Percentiles rank a stretch among this genome's conserved stretches.
phyloP scores from a whole-genome alignment of 2,329 filamentous ascomycete species.

The Cordyceps cicadae region DNA sequence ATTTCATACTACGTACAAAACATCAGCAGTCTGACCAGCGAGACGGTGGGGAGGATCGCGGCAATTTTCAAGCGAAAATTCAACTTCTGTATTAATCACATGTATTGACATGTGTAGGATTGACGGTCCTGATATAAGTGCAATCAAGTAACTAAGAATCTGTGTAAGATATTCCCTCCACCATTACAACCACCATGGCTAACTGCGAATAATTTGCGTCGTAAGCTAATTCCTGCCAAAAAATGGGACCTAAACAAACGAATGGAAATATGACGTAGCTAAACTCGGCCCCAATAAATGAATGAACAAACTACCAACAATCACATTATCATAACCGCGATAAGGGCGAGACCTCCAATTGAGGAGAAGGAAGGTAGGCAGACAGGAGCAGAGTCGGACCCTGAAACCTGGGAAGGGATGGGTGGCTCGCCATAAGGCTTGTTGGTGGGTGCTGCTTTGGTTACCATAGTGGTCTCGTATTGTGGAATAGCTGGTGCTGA shows the following conservation, averaged over 20 bases:
- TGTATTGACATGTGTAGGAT: neutral
- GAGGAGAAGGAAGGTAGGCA: slow-evolving; percentile 16
- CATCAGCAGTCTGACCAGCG: neutral
- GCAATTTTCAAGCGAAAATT: neutral
- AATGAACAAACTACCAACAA: neutral
- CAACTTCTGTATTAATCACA: neutral
- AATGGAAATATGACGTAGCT: slow-evolving; percentile 12
- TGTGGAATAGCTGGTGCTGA: slow-evolving; percentile 11
- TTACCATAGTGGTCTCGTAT: slow-evolving; percentile 19
- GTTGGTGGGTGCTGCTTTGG: slow-evolving; percentile 16
- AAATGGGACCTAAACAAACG: slow-evolving; percentile 14
- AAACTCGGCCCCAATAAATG: slow-evolving; percentile 12
- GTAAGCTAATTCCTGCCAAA: slow-evolving; percentile 14
- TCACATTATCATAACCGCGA: slow-evolving; percentile 21
- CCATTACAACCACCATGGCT: slow-evolving; percentile 6
- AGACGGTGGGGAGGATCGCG: neutral
- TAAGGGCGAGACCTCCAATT: slow-evolving; percentile 20
- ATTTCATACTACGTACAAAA: neutral
- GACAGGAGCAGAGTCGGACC: slow-evolving; percentile 20
- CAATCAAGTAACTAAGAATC: slow-evolving; percentile 12
- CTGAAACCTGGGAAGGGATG: slow-evolving; percentile 20
- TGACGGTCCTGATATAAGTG: slow-evolving; percentile 6
- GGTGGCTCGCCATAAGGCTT: slow-evolving; percentile 16
- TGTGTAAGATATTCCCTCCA: slow-evolving; percentile 3
- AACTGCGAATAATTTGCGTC: slow-evolving; percentile 7